These are phyloP conservation scores for Perkinsus olseni DNA, from an alignment of 169 alveolate genomes.

Conservation along the genomic window DNA sequence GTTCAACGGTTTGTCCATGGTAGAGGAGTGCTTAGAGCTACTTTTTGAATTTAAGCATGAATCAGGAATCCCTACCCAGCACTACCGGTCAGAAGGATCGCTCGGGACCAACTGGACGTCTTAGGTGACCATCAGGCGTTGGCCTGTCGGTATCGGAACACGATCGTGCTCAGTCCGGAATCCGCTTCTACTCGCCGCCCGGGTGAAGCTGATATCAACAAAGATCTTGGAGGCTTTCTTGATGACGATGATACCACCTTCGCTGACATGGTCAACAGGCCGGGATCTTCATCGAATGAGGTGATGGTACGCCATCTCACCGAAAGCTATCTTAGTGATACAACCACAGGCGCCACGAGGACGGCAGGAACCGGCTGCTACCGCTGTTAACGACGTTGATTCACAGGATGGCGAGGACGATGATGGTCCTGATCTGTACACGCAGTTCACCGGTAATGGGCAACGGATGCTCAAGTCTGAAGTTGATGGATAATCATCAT, in stretches of 20 bases:
- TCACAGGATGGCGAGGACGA: not conserved
- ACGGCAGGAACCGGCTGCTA: not conserved
- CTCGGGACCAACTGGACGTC: not conserved
- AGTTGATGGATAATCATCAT: too few species aligned
- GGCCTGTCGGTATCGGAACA: too few species aligned
- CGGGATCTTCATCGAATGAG: not conserved
- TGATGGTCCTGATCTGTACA: not conserved
- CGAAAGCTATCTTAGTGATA: too few species aligned
- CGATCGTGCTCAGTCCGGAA: too few species aligned
- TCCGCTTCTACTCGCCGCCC: too few species aligned
- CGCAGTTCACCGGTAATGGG: not conserved
- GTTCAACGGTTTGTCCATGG: too few species aligned
- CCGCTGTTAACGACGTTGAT: not conserved
- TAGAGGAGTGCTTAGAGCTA: not conserved
- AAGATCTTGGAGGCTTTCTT: not conserved
- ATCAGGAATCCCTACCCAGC: not conserved
- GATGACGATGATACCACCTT: not conserved
- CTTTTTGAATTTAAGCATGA: not conserved
- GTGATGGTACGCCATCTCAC: not conserved
- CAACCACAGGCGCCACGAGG: not conserved
- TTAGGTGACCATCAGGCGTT: not conserved
- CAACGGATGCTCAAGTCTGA: too few species aligned
- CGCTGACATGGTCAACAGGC: not conserved
- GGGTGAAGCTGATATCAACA: too few species aligned
- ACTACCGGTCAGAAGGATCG: not conserved